Conservation (phyloP, 1,284 basidiomycete species). For the Heterobasidion parviporum region DNA sequence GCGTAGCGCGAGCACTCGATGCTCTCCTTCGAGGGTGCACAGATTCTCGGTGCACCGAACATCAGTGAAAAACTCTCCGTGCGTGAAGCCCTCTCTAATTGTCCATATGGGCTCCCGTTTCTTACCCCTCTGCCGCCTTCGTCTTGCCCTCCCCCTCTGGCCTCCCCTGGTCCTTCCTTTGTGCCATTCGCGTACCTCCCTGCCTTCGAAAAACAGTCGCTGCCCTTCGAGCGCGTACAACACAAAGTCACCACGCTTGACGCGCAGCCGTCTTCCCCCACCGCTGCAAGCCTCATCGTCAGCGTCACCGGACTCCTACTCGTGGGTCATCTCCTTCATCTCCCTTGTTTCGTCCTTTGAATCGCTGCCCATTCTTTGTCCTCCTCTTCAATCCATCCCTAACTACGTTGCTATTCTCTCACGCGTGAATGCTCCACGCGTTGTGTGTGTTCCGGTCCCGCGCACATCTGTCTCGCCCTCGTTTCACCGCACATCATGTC, state of each 20-base stretch:
- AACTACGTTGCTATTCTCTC: no score
- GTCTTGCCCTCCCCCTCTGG: not conserved
- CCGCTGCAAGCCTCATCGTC: conserved; percentile 67
- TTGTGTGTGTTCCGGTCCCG: no score
- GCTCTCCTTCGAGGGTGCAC: conserved; percentile 80
- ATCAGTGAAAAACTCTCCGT: conserved; percentile 85
- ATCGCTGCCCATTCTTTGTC: not conserved
- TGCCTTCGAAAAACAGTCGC: conserved; percentile 33
- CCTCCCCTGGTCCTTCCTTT: conserved; percentile 1
- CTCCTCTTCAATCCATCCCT: no score
- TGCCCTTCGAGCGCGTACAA: conserved; percentile 78
- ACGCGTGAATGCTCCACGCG: no score
- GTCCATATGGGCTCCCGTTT: not conserved
- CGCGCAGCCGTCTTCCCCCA: conserved; percentile 76
- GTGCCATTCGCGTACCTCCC: no score
- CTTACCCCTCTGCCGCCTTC: not conserved
- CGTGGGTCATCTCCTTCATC: conserved; percentile 34
- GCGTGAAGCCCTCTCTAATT: conserved; percentile 15
- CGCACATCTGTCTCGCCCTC: not conserved
- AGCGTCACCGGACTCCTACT: conserved; percentile 82
- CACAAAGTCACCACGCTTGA: conserved; percentile 86
- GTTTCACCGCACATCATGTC: conserved; percentile 4
- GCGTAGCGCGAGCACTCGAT: conserved; percentile 76
- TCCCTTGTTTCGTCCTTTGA: not conserved
- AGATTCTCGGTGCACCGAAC: conserved; percentile 45